A percentile compares a stretch with the other conserved stretches of the same genome.
Evolutionary conservation across 305 asterid genomes (phyloP).

Genomic region (Solanum hybrid): DNA sequence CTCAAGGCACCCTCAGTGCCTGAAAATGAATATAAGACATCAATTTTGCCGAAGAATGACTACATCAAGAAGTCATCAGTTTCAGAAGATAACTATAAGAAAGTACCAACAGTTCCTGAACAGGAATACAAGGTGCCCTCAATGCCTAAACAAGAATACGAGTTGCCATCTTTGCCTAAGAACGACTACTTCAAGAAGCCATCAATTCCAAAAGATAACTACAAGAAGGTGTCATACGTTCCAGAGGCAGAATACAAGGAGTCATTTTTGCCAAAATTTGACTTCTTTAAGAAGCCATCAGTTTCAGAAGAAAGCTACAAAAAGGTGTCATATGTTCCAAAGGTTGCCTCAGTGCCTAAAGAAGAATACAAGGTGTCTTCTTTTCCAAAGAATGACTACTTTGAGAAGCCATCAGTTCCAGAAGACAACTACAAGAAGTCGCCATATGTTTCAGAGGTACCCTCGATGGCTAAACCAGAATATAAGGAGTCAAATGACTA

Average conservation of each 20-base stretch:
- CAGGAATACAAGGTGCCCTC: not conserved
- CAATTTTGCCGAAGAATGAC: not conserved
- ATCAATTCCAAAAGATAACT: not conserved
- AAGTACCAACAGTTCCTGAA: not conserved
- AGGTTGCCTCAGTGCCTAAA: not conserved
- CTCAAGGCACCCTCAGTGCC: not conserved
- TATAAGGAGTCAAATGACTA: not conserved
- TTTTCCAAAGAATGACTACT: not conserved
- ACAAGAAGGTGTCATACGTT: not conserved
- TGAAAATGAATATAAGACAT: not conserved
- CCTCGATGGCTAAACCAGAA: not conserved
- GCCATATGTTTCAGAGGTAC: not conserved
- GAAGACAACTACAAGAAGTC: not conserved
- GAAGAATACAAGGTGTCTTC: not conserved
- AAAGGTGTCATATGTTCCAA: not conserved
- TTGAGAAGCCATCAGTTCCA: not conserved
- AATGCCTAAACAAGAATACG: not conserved
- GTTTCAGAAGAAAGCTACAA: not conserved
- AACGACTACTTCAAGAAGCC: not conserved
- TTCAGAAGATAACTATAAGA: not conserved
- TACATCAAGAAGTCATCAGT: not conserved
- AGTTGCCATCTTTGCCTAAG: not conserved
- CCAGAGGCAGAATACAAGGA: not conserved
- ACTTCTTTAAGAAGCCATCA: not conserved
- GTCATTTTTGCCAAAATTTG: not conserved